Conservation (phyloP, 306 rosid genomes). For the Glycine latifolia region DNA sequence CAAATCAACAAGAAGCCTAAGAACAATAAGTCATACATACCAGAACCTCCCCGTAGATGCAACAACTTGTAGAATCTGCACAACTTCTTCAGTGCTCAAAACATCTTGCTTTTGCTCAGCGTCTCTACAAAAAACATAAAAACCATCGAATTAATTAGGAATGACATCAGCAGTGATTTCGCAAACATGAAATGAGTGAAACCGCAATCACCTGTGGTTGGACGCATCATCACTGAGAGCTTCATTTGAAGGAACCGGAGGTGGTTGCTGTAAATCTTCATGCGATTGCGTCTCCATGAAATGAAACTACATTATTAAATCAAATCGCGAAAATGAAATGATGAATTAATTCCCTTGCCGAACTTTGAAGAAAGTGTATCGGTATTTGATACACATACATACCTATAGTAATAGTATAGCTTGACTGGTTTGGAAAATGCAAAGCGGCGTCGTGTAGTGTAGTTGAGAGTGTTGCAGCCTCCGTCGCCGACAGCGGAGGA, state of each 20-base stretch:
- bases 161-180: background rate
- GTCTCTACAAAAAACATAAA: slow-evolving; percentile 29
- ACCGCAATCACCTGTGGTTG: slow-evolving; percentile 43
- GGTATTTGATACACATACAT: background rate
- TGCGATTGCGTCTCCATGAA: slow-evolving; percentile 64
- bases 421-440: slow-evolving; percentile 27
- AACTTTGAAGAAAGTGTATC: background rate
- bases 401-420: background rate
- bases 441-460: background rate
- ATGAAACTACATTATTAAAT: slow-evolving; percentile 27
- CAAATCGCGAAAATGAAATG: slow-evolving; percentile 5
- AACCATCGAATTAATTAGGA: background rate
- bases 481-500: slow-evolving; percentile 47
- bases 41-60: slow-evolving; percentile 57
- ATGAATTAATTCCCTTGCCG: background rate
- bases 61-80: slow-evolving; percentile 47
- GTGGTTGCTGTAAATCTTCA: slow-evolving; percentile 50
- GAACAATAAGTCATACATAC: slow-evolving; percentile 6
- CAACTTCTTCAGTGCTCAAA: slow-evolving; percentile 45
- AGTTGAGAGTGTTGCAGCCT: slow-evolving; percentile 38
- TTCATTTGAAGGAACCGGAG: slow-evolving; percentile 50
- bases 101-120: slow-evolving; percentile 36
- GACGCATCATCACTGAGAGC: slow-evolving; percentile 43
- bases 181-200: slow-evolving; percentile 6
- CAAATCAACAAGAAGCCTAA: no score